Conservation (phyloP, 768 basidiomycete species). For the Clitopilus hobsonii region DNA sequence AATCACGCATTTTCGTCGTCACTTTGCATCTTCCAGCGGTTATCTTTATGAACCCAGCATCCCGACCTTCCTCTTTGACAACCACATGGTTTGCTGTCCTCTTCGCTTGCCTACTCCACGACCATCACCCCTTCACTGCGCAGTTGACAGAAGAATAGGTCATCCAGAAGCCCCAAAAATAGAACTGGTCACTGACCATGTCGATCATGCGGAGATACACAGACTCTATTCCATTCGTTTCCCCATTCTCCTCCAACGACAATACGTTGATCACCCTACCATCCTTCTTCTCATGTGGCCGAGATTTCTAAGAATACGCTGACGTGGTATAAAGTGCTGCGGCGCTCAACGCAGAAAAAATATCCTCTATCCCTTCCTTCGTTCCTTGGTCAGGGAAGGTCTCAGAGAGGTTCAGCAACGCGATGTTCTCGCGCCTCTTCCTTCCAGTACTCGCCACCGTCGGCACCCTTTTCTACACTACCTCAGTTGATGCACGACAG, state of each 20-base stretch:
- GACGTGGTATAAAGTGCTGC: not conserved
- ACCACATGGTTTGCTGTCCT: too few species aligned
- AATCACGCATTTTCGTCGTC: too few species aligned
- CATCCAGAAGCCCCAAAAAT: not conserved
- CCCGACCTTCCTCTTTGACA: too few species aligned
- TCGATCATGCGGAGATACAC: not conserved
- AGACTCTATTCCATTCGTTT: not conserved
- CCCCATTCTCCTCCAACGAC: not conserved
- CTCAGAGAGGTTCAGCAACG: not conserved
- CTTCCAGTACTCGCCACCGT: slow-evolving; percentile 14
- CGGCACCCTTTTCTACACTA: slow-evolving; percentile 9
- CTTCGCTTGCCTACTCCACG: too few species aligned
- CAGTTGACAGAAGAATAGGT: not conserved
- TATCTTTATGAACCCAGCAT: too few species aligned
- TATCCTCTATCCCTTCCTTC: not conserved
- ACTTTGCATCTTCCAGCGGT: too few species aligned
- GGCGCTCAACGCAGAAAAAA: not conserved
- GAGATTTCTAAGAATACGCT: not conserved
- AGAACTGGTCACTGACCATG: not conserved
- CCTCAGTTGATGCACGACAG: slow-evolving; percentile 21
- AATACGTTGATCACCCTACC: not conserved
- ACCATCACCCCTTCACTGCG: not conserved
- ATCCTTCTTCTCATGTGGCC: not conserved
- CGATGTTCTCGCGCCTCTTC: slow-evolving; percentile 12
- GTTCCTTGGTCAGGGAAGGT: not conserved